Percentiles rank a stretch among this genome's conserved stretches.
phyloP scores from a whole-genome alignment of 257 asterid species.

The Fraxinus americana region DNA sequence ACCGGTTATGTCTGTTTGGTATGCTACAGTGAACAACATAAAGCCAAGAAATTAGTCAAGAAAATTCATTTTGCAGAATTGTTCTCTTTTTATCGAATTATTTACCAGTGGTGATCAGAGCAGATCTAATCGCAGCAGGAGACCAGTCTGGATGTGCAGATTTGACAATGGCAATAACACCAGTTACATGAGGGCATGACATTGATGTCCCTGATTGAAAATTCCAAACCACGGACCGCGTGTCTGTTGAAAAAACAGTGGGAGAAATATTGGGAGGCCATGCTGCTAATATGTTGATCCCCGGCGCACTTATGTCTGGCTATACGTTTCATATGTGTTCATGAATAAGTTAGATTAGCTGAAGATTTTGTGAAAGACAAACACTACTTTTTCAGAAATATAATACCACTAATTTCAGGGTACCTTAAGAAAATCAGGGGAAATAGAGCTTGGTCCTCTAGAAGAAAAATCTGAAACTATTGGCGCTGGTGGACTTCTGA shows the following conservation, averaged over 20 bases:
- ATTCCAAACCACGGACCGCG: slow-evolving; percentile 41
- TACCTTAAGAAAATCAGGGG: slow-evolving; percentile 67
- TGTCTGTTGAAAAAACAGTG: slow-evolving; percentile 29
- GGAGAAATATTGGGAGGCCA: slow-evolving; percentile 57
- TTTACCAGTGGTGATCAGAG: slow-evolving; percentile 68
- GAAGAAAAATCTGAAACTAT: slow-evolving; percentile 56
- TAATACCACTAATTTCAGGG: too few relatives aligned
- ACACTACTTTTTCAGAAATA: not conserved
- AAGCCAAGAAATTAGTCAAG: not conserved
- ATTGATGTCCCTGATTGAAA: slow-evolving; percentile 69
- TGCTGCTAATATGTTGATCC: slow-evolving; percentile 63
- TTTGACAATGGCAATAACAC: slow-evolving; percentile 59
- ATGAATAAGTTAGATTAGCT: too few relatives aligned
- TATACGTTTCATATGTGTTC: slow-evolving; percentile 4
- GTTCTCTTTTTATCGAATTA: not conserved
- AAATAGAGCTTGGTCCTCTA: slow-evolving; percentile 67
- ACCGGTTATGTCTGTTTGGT: slow-evolving; percentile 37
- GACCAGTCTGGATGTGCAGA: slow-evolving; percentile 71
- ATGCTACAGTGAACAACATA: slow-evolving; percentile 27
- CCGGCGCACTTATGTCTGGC: slow-evolving; percentile 82
- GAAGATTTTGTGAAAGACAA: too few relatives aligned
- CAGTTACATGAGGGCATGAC: slow-evolving; percentile 83
- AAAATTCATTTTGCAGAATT: too few relatives aligned
- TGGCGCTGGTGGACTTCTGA: slow-evolving; percentile 51
- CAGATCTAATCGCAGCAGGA: slow-evolving; percentile 70